phyloP scores from a whole-genome alignment of 1,139 yeast genomes.

The Geotrichum aggregatum region DNA sequence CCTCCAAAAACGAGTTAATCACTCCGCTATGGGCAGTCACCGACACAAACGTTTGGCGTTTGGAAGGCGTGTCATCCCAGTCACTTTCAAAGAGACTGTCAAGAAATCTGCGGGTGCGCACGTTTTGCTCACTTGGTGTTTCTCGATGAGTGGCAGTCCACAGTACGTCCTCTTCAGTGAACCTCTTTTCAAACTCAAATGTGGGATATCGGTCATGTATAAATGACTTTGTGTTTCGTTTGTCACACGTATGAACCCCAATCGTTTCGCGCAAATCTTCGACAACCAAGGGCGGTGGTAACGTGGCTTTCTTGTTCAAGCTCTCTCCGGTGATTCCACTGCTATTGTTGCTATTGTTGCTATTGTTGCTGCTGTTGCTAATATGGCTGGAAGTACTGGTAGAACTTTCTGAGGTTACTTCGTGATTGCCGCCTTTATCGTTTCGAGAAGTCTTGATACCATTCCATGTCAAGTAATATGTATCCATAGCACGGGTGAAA shows the following conservation, averaged over 20 bases:
- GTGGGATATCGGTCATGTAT: conserved; percentile 42
- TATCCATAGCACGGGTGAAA: conserved; percentile 56
- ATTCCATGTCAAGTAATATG: conserved; percentile 58
- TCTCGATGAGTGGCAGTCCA: conserved; percentile 47
- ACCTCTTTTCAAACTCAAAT: conserved; percentile 42
- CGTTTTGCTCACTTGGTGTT: conserved; percentile 47
- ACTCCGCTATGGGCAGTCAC: conserved; percentile 64
- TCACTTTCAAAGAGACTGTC: conserved; percentile 44
- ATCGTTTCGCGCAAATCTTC: conserved; percentile 65
- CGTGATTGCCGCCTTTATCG: neutral
- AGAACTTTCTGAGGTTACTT: neutral
- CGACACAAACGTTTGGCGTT: conserved; percentile 36
- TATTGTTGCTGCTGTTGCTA: neutral
- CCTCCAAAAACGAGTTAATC: conserved; percentile 51
- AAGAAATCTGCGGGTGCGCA: conserved; percentile 49
- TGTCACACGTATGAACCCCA: conserved; percentile 66
- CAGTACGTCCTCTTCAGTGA: conserved; percentile 48
- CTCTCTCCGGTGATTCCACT: neutral
- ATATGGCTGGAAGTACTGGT: neutral
- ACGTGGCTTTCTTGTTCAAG: neutral
- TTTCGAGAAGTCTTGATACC: conserved; percentile 33
- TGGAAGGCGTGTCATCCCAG: conserved; percentile 32
- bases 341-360: neutral
- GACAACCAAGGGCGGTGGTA: conserved; percentile 34
- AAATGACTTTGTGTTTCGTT: conserved; percentile 45